Base-by-base conservation (phyloP, 1,284 basidiomycete species). In the Irpex rosettiformis region DNA sequence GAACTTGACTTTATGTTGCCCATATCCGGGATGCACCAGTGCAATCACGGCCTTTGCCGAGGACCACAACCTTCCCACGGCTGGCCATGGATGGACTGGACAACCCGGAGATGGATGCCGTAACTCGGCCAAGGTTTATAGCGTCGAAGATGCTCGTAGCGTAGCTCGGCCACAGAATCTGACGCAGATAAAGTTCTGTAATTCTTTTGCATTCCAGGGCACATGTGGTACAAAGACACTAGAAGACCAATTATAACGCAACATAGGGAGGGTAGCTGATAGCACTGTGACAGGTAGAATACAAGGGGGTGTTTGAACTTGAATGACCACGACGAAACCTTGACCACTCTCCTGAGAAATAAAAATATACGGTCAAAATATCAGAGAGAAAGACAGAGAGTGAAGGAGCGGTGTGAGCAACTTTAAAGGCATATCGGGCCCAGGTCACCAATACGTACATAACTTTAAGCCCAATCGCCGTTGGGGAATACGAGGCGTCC, bases 31-130 rank as follows among this genome's bases (percentile, higher is more conserved):
- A 29, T 52, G 43, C 22, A 10, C 13, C 43, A 16, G 10, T 47
- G 51, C 53, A 37, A 52, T 55, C 61, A 61, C 61, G 58, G 58
- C 58, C 59, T 59, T 55, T 55, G 55, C 30, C 21, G 11, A 28
- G 25, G 5, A 2, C 33, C 16, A 4, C 16, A 37, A 37, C 10
- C 10, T 8, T 37, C 33, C 3, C 33, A 37, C 33, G 33, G 11
- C 33, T 37, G 33, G 33, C 33, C 33, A 37, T n/a, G n/a, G n/a
- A n/a, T n/a, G n/a, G n/a, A n/a, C n/a, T n/a, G n/a, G n/a, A n/a
- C 5, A 37, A 16, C 5, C 33, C 16, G 33, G 33, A 37, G 16
- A 16, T 16, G 11, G 33, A 16, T 37, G 33, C 33, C 33, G 33
- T 37, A 37, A 37, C 10, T 37, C 16, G 33, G 16, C 10, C 33